These are phyloP conservation scores for Fusarium papillatum DNA, from an alignment of 2,329 filamentous ascomycete genomes.

Conservation along the genomic window DNA sequence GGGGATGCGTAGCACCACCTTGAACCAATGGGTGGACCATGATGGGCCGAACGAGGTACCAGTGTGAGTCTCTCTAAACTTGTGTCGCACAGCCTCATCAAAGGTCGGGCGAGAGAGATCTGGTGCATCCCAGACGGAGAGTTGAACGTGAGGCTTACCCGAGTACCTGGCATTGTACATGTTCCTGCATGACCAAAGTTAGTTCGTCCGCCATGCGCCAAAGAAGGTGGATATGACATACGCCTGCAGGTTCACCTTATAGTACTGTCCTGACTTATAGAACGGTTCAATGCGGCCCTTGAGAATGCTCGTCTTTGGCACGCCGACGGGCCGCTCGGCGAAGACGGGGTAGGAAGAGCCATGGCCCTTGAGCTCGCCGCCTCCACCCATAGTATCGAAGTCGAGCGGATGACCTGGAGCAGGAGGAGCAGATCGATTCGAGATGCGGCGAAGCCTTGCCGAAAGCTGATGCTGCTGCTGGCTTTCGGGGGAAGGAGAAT, in stretches of 20 bases:
- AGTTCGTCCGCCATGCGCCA: constrained; percentile 6
- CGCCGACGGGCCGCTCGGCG: constrained; percentile 72
- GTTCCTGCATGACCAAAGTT: constrained; percentile 45
- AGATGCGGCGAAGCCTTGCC: constrained; percentile 47
- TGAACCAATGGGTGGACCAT: constrained; percentile 99
- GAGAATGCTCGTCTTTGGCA: constrained; percentile 89
- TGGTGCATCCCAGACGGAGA: constrained; percentile 89
- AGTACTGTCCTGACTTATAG: constrained; percentile 83
- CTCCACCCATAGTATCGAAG: constrained; percentile 65
- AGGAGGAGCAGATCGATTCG: constrained; percentile 55
- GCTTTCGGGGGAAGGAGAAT: constrained; percentile 37
- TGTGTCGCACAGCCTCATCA: constrained; percentile 81
- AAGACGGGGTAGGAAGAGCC: constrained; percentile 64
- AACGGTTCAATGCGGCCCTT: constrained; percentile 87
- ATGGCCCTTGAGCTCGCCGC: constrained; percentile 57
- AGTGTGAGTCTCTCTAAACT: constrained; percentile 81
- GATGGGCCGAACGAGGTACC: constrained; percentile 91
- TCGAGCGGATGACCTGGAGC: constrained; percentile 47
- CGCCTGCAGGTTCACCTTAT: constrained; percentile 80
- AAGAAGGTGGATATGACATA: constrained; percentile 55
- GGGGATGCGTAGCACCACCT: constrained; percentile 83
- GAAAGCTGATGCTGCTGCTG: constrained; percentile 31
- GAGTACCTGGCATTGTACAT: constrained; percentile 60
- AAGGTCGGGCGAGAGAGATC: constrained; percentile 86
- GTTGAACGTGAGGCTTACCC: constrained; percentile 83